Evolutionary conservation across 176 grass and related monocot species (phyloP), one percentile per base, ranked within the genome.

Genomic region (Calamus simplicifolius): DNA sequence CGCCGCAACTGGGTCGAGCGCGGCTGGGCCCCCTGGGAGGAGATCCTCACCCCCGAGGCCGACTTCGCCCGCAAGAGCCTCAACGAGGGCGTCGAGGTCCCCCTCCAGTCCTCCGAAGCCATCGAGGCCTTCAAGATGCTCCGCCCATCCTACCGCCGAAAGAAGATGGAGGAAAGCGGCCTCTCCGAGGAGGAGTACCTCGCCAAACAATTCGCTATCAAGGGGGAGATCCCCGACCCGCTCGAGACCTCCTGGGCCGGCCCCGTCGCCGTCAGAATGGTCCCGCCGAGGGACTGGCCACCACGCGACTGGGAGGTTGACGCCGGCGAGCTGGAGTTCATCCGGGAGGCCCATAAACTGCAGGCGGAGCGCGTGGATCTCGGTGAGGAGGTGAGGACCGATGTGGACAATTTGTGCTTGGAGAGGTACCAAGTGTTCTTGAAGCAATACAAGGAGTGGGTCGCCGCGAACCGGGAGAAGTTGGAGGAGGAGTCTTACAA

Each of bases 371-470:
- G 92, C 78, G 69, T 97, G 61, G 92, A 97, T 69, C 56, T 85
- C 73, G 80, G 64, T n/a, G 83, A 48, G 5, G 83, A 67, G 5
- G 70, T 77, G 52, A 67, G 61, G 19, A 84, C 64, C 5, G 68
- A 88, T 17, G 72, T 65, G 49, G 80, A 81, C 18, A 78, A 71
- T 63, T 56, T 90, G 75, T 59, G 52, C 48, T 59, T 96, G 14
- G 75, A 90, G 17, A 80, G 92, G 69, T 96, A 90, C 56, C 80
- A 88, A 60, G 70, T 90, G 63, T 96, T 96, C 67, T 25, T 96
- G 56, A 90, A 85, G 83, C 92, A 96, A 72, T 96, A 96, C 68
- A 88, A 78, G 73, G 87, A 96, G 59, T 96, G 92, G 92, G 92
- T 80, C 30, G 87, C 82, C 14, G 87, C 87, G 13, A 96, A 96